phyloP scores from a whole-genome alignment of 345 rosid species.

The Rhodamnia argentea region DNA sequence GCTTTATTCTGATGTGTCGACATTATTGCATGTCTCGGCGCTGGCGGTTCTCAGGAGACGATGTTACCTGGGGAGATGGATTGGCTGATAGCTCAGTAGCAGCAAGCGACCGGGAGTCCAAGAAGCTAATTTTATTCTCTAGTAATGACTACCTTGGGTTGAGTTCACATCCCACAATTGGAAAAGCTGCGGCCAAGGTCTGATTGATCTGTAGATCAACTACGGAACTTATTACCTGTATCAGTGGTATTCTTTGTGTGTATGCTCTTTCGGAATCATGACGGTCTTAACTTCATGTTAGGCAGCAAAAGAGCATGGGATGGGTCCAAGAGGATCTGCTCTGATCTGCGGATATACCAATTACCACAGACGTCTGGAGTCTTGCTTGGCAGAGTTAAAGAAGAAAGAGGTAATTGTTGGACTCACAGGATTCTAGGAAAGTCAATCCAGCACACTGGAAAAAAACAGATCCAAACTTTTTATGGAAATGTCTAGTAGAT shows the following conservation, averaged over 20 bases:
- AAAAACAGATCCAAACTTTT: background rate
- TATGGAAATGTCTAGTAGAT: background rate
- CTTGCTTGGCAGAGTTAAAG: conserved; percentile 77
- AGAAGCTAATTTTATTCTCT: conserved; percentile 77
- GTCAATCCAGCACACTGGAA: background rate
- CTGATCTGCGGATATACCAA: conserved; percentile 87
- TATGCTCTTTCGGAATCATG: background rate
- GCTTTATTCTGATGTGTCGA: background rate
- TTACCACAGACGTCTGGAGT: conserved; percentile 74
- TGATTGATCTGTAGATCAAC: conserved; percentile 4
- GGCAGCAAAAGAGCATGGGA: conserved; percentile 83
- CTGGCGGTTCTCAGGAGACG: conserved; percentile 42
- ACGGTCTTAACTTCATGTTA: conserved; percentile 10
- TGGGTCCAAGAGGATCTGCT: conserved; percentile 99
- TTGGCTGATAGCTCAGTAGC: conserved; percentile 4
- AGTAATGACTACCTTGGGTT: conserved; percentile 96
- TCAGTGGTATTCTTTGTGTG: background rate
- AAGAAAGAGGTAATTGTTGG: conserved; percentile 60
- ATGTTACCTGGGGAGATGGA: conserved; percentile 23
- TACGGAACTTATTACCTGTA: background rate
- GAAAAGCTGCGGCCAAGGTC: conserved; percentile 73
- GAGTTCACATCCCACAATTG: conserved; percentile 81
- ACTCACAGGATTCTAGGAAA: background rate
- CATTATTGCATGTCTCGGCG: background rate
- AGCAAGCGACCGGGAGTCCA: conserved; percentile 13